Percentiles rank a stretch among this genome's conserved stretches.
Evolutionary conservation across 495 filamentous ascomycete species (phyloP).

Genomic region (Penicillium cataractarum): DNA sequence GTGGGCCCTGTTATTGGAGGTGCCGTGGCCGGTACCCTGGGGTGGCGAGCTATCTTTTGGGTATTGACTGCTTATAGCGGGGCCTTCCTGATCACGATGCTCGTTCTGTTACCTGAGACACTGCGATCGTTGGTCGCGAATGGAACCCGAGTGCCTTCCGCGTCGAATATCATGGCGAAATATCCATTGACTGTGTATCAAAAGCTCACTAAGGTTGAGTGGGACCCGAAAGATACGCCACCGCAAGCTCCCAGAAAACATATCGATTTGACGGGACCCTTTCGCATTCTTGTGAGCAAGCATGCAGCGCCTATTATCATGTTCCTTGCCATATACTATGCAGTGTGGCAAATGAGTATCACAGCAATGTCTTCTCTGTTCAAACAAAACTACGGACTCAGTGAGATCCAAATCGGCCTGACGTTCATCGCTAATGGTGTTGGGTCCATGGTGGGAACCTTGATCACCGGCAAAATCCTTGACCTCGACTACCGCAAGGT

Average conservation of each 20-base stretch:
- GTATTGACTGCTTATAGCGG: conserved; percentile 55
- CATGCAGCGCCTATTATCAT: conserved; percentile 49
- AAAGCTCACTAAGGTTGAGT: conserved; percentile 26
- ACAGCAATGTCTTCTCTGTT: conserved; percentile 57
- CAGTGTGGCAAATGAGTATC: conserved; percentile 61
- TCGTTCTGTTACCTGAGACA: conserved; percentile 57
- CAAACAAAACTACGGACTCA: conserved; percentile 42
- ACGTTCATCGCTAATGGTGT: conserved; percentile 56
- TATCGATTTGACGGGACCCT: conserved; percentile 41
- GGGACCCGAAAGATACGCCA: conserved; percentile 8
- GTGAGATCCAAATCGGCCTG: conserved; percentile 52
- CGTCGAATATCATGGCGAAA: conserved; percentile 20
- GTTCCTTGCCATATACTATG: conserved; percentile 55
- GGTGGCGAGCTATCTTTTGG: conserved; percentile 63
- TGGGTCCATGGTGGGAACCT: conserved; percentile 54
- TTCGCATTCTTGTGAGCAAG: conserved; percentile 51
- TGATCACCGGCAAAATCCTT: conserved; percentile 43
- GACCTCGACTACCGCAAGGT: conserved; percentile 23
- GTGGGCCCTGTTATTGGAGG: conserved; percentile 61
- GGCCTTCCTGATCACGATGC: conserved; percentile 43
- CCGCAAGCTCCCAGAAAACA: conserved; percentile 27
- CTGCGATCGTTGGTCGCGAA: conserved; percentile 56
- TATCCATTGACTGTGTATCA: conserved; percentile 37
- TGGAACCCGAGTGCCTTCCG: conserved; percentile 35
- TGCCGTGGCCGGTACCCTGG: conserved; percentile 50